A percentile compares a stretch with the other conserved stretches of the same genome.
Conservation (phyloP, 345 rosid species). For the Nephelium lappaceum region DNA sequence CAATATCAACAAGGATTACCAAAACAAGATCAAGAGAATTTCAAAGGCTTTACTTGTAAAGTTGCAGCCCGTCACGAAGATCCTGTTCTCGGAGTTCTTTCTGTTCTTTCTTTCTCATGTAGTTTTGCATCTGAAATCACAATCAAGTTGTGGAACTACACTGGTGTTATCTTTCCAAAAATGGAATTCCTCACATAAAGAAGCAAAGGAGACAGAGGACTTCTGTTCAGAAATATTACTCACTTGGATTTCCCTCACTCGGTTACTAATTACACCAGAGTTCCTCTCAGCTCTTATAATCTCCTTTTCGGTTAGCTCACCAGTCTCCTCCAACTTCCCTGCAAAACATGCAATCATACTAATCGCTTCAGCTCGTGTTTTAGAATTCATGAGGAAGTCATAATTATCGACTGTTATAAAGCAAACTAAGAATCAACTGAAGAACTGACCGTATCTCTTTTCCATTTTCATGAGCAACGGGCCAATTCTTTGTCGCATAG, state of each 20-base stretch:
- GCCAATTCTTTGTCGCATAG: conserved; percentile 91
- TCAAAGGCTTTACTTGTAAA: conserved; percentile 56
- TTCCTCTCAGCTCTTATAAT: conserved; percentile 96
- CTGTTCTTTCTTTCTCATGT: conserved; percentile 67
- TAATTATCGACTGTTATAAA: not conserved
- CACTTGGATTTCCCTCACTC: conserved; percentile 92
- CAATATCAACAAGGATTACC: not conserved
- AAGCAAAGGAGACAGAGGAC: not conserved
- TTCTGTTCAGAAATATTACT: conserved; percentile 18
- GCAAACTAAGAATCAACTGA: not conserved
- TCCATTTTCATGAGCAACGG: conserved; percentile 90
- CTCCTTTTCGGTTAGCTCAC: conserved; percentile 88
- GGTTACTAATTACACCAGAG: conserved; percentile 76
- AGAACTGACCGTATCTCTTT: conserved; percentile 70
- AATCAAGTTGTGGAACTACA: conserved; percentile 13
- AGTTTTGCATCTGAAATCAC: conserved; percentile 79
- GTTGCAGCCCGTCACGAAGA: conserved; percentile 81
- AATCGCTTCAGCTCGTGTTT: not conserved
- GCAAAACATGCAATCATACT: conserved; percentile 3
- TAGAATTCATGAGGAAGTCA: not conserved
- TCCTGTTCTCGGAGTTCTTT: conserved; percentile 70
- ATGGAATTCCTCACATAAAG: not conserved
- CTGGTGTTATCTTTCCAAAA: conserved; percentile 10
- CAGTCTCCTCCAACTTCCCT: conserved; percentile 69
- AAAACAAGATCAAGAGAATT: not conserved